Base-by-base conservation (phyloP, 1,284 basidiomycete species). In the Laetiporus sulphureus region DNA sequence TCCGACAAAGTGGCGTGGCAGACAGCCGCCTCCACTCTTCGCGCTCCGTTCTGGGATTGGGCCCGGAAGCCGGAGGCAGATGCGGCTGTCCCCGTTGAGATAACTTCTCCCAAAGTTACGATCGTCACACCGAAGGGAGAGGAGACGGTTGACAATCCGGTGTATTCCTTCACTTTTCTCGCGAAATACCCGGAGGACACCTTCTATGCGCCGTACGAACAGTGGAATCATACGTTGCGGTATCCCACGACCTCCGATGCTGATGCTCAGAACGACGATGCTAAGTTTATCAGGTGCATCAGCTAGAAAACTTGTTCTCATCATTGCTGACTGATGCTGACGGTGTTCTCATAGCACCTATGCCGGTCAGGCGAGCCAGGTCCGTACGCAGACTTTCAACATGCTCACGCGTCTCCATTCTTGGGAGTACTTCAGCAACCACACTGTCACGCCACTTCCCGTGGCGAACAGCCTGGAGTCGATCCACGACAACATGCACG, bases 21-120 rank as follows among this genome's bases (percentile, higher is more conserved):
- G 31, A 42, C 56, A 20, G 68, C 68, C 1, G 71, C 72, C 2
- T 37, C 44, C 15, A 47, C 63, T 18, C 57, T 75, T 20, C 66
- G 72, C 21, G 60, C 64, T 35, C 72, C 72, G 0, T 74, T 64
- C 55, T 75, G 72, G 72, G 73, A 76, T 49, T 76, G 73, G 73
- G 72, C 73, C 2, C 45, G 34, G 3, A 68, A 69, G 31, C 35
- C 63, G 1, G n/a, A 52, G 69, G 5, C 72, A 68, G 18, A 36
- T 8, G 20, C 25, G 12, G 27, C 16, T 4, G 72, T 73, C 2
- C 55, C 61, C 4, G 58, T 69, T 45, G 66, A 73, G 32, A 70
- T 71, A 39, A 58, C 59, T 1, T 41, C 60, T 27, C 52, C 57
- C 29, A 49, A 57, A 12, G 64, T 74, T 29, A 54, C 52, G 2